phyloP scores from a whole-genome alignment of 257 asterid genomes.

The Rhazya stricta region DNA sequence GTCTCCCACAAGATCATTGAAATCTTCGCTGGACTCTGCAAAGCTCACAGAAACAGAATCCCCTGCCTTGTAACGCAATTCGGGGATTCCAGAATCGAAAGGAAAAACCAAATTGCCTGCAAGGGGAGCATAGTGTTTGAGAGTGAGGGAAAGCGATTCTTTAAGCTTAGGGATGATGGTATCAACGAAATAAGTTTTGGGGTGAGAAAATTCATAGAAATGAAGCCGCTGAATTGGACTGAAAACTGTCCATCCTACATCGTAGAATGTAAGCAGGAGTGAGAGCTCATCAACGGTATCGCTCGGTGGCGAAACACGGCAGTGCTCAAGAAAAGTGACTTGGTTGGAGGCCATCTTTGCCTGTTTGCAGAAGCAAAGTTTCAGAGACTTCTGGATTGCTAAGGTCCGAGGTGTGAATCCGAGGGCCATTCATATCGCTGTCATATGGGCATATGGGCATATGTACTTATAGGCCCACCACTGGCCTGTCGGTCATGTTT shows the following conservation, averaged over 20 bases:
- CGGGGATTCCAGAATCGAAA: constrained; percentile 14
- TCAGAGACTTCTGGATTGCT: background rate
- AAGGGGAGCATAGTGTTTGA: constrained; percentile 37
- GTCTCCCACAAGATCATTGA: constrained; percentile 25
- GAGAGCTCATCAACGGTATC: background rate
- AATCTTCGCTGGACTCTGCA: constrained; percentile 28
- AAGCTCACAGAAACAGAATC: constrained; percentile 32
- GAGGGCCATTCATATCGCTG: too few relatives aligned
- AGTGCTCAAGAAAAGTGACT: constrained; percentile 10
- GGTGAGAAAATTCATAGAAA: constrained; percentile 32
- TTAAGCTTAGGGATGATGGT: constrained; percentile 32
- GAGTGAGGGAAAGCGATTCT: constrained; percentile 35
- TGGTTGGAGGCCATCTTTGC: background rate
- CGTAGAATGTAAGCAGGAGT: constrained; percentile 20
- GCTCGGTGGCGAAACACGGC: constrained; percentile 22
- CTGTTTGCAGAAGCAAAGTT: background rate
- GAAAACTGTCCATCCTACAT: constrained; percentile 9
- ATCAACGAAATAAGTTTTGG: constrained; percentile 25
- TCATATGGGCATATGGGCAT: too few relatives aligned
- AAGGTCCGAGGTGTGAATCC: too few relatives aligned
- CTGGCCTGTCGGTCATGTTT: too few relatives aligned
- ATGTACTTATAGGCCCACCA: too few relatives aligned
- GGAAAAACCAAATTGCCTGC: constrained; percentile 38
- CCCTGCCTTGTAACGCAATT: constrained; percentile 18
- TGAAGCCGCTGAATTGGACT: constrained; percentile 24